A percentile compares a stretch with the other conserved stretches of the same genome.
These are phyloP conservation scores for Leonotis leonurus DNA, from an alignment of 257 asterid species.

Conservation along the genomic window DNA sequence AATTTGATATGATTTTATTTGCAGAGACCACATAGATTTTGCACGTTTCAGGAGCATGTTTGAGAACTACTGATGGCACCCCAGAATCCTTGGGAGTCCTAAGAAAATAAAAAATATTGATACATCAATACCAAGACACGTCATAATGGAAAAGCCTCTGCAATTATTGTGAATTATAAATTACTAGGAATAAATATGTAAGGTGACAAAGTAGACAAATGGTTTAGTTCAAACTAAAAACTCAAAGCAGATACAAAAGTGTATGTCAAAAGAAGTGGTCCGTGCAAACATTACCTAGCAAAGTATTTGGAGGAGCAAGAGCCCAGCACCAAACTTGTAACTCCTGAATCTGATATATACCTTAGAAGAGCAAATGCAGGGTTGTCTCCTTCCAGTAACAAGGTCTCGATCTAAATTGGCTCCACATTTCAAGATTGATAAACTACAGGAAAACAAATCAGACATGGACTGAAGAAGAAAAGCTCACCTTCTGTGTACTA, in stretches of 20 bases:
- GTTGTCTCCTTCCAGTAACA: slow-evolving; percentile 74
- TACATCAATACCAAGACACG: slow-evolving; percentile 6
- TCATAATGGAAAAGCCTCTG: neutral
- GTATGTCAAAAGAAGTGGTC: neutral
- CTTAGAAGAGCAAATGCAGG: slow-evolving; percentile 60
- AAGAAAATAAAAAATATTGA: slow-evolving; percentile 16
- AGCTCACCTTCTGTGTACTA: slow-evolving; percentile 36
- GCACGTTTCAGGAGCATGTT: slow-evolving; percentile 58
- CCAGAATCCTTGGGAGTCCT: slow-evolving; percentile 52
- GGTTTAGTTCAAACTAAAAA: neutral
- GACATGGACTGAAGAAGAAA: neutral
- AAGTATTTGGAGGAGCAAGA: slow-evolving; percentile 50
- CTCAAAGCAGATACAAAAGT: neutral
- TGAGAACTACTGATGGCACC: slow-evolving; percentile 66
- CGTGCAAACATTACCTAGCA: slow-evolving; percentile 41
- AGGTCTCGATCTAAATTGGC: slow-evolving; percentile 44
- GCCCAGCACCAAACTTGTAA: slow-evolving; percentile 59
- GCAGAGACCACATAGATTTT: slow-evolving; percentile 50
- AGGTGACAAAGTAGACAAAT: neutral
- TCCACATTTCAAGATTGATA: slow-evolving; percentile 12
- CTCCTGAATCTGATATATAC: slow-evolving; percentile 47
- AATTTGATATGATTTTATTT: slow-evolving; percentile 43
- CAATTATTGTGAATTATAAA: neutral
- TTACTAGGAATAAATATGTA: neutral
- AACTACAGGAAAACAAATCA: slow-evolving; percentile 12